Conservation (phyloP, 106 monocot genomes). For the Dendrobium nobile region DNA sequence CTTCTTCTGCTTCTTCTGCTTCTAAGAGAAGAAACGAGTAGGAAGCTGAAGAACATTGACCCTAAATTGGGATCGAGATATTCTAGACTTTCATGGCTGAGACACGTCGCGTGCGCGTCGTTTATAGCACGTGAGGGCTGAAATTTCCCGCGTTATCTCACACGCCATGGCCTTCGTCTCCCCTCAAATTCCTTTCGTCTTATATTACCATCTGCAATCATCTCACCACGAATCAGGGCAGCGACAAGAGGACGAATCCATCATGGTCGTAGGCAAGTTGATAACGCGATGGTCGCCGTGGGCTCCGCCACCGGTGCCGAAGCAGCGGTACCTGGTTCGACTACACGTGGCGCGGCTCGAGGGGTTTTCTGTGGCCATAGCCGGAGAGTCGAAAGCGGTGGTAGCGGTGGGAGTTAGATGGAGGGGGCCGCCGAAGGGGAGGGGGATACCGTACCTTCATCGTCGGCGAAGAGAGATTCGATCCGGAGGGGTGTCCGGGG, state of each 20-base stretch:
- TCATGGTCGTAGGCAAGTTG: constrained; percentile 28
- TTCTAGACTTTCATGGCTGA: background rate
- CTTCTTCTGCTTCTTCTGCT: no score
- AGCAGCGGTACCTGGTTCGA: constrained; percentile 17
- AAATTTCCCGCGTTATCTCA: no score
- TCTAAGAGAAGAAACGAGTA: no score
- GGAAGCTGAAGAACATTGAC: no score
- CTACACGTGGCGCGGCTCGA: constrained; percentile 30
- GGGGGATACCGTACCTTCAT: constrained; percentile 20
- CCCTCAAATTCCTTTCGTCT: background rate
- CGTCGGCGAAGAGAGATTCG: constrained; percentile 2
- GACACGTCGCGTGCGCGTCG: background rate
- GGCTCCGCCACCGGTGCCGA: constrained; percentile 5
- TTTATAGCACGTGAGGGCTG: background rate
- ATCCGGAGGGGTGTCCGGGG: background rate
- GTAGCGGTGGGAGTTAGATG: constrained; percentile 24
- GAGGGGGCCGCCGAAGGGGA: constrained; percentile 7
- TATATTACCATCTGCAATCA: background rate
- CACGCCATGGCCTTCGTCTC: no score
- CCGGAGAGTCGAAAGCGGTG: constrained; percentile 4
- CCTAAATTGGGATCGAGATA: background rate
- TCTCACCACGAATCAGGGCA: background rate
- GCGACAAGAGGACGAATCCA: background rate
- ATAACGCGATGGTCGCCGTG: constrained; percentile 28
- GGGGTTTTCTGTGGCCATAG: constrained; percentile 10